These are phyloP conservation scores for Beauveria medogensis DNA, from an alignment of 2,329 filamentous ascomycete genomes.

Conservation along the genomic window DNA sequence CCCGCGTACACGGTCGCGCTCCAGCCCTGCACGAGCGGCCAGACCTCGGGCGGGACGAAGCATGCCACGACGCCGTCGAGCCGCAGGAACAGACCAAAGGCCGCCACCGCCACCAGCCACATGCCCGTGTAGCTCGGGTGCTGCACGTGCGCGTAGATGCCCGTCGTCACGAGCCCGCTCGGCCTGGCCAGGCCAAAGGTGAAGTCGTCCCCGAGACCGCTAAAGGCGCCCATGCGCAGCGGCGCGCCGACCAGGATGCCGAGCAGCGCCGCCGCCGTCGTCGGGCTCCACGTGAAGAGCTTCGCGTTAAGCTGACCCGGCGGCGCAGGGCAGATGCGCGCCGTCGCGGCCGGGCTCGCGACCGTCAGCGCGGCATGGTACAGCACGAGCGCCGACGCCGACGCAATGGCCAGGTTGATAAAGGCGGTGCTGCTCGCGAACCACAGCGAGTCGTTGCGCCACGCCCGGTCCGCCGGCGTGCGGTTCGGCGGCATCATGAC, in stretches of 20 bases:
- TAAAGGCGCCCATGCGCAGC: conserved; percentile 31
- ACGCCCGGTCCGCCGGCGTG: not conserved
- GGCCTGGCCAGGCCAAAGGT: conserved; percentile 44
- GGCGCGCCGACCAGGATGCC: conserved; percentile 22
- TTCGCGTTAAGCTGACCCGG: not conserved
- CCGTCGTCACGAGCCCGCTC: conserved; percentile 35
- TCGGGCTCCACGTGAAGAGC: not conserved
- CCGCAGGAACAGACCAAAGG: conserved; percentile 26
- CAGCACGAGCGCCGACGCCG: not conserved
- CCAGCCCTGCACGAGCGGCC: not conserved
- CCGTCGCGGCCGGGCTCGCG: not conserved
- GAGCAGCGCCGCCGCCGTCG: not conserved
- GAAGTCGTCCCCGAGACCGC: conserved; percentile 40
- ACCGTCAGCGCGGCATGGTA: not conserved
- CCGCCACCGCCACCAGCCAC: conserved; percentile 24
- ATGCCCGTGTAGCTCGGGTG: conserved; percentile 45
- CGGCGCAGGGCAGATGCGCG: not conserved
- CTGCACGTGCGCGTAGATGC: conserved; percentile 41
- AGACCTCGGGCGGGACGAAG: not conserved
- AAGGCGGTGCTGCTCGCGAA: not conserved
- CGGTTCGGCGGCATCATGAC: conserved; percentile 4
- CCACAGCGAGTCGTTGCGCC: not conserved
- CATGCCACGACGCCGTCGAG: conserved; percentile 8
- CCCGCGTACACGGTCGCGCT: not conserved
- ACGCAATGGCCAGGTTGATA: not conserved